phyloP scores from a whole-genome alignment of 192 early-diverging fungal species.

The Thoreauomyces humboldtii region DNA sequence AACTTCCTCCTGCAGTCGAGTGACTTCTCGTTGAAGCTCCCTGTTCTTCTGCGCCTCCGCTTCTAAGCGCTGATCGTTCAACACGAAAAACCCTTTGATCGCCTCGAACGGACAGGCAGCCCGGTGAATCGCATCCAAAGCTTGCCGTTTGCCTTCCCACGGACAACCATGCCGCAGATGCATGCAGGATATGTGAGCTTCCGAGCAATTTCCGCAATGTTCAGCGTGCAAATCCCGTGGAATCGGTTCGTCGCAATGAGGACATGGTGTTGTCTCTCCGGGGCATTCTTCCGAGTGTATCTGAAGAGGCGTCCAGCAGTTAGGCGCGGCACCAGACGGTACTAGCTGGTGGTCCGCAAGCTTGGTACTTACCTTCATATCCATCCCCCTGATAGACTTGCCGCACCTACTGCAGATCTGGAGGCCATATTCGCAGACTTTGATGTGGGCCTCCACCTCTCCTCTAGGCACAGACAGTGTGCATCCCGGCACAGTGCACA shows the following conservation, averaged over 20 bases:
- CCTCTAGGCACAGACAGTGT: conserved; percentile 51
- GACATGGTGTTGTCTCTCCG: conserved; percentile 42
- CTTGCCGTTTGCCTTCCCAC: conserved; percentile 53
- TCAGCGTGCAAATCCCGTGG: background rate
- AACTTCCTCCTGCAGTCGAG: conserved; percentile 10
- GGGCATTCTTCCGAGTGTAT: conserved; percentile 50
- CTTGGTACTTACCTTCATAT: conserved; percentile 48
- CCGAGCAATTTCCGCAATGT: conserved; percentile 6
- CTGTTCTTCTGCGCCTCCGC: conserved; percentile 45
- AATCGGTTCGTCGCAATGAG: conserved; percentile 43
- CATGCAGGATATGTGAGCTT: conserved; percentile 23
- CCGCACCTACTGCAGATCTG: no score
- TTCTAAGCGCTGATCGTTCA: conserved; percentile 45
- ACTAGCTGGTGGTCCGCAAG: no score
- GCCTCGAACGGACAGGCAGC: conserved; percentile 58
- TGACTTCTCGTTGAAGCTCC: conserved; percentile 31
- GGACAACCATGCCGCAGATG: conserved; percentile 54
- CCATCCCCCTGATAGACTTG: conserved; percentile 43
- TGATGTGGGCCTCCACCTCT: conserved; percentile 52
- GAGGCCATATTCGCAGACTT: conserved; percentile 48
- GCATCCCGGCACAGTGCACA: conserved; percentile 57
- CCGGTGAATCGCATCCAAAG: conserved; percentile 40
- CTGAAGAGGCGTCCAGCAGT: no score
- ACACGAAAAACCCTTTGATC: conserved; percentile 52
- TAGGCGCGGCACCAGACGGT: no score